These are phyloP conservation scores for Xylariales sp. DNA, from an alignment of 2,329 filamentous ascomycete species.

Conservation along the genomic window DNA sequence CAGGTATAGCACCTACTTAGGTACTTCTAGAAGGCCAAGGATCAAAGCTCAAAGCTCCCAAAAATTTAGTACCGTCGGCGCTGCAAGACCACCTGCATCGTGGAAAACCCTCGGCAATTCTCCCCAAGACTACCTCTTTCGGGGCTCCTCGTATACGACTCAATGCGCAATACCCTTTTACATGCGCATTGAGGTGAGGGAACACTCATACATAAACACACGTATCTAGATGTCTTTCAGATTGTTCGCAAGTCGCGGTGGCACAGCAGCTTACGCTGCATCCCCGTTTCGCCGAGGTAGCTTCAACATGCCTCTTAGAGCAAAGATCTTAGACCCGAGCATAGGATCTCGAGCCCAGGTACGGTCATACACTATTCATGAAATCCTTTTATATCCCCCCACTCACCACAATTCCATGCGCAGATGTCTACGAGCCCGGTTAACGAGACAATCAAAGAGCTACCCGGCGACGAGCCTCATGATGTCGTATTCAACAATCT, in stretches of 20 bases:
- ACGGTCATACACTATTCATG: not conserved
- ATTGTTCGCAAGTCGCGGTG: slow-evolving; percentile 65
- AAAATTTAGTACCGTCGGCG: slow-evolving; percentile 38
- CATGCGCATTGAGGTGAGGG: slow-evolving; percentile 51
- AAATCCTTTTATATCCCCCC: not conserved
- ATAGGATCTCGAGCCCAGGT: slow-evolving; percentile 66
- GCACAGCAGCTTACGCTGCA: slow-evolving; percentile 60
- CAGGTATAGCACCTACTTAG: too few species aligned
- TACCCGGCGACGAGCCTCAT: slow-evolving; percentile 78
- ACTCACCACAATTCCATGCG: slow-evolving; percentile 25
- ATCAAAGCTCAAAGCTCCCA: slow-evolving; percentile 28
- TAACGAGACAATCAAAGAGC: slow-evolving; percentile 60
- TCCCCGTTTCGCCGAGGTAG: slow-evolving; percentile 56
- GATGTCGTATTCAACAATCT: slow-evolving; percentile 93
- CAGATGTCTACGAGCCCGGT: slow-evolving; percentile 54
- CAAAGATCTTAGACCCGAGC: slow-evolving; percentile 74
- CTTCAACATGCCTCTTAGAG: slow-evolving; percentile 80
- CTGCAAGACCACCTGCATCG: slow-evolving; percentile 2
- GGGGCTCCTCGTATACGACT: slow-evolving; percentile 33
- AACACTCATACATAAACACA: slow-evolving; percentile 33
- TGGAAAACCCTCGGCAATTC: slow-evolving; percentile 23
- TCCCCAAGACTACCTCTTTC: not conserved
- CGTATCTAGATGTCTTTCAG: slow-evolving; percentile 68
- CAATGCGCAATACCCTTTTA: slow-evolving; percentile 49
- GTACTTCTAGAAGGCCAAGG: too few species aligned